Conservation (phyloP, 106 monocot species). For the Narthecium ossifragum region DNA sequence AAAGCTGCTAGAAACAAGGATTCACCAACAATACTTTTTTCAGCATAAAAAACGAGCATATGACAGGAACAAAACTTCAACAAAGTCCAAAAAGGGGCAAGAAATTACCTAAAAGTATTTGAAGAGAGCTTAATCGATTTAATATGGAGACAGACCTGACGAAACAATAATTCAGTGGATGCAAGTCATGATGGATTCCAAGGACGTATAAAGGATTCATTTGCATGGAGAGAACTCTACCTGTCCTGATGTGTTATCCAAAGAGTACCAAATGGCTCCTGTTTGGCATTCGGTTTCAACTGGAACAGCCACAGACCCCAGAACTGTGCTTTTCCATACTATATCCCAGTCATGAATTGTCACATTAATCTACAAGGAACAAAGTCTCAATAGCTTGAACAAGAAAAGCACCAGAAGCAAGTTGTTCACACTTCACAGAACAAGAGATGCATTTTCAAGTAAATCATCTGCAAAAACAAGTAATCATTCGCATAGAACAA, state of each 20-base stretch:
- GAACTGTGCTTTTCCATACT: slow-evolving; percentile 93
- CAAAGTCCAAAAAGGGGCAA: slow-evolving; percentile 10
- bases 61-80: neutral
- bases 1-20: no score
- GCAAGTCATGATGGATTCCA: neutral
- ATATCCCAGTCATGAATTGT: slow-evolving; percentile 99
- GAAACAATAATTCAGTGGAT: slow-evolving; percentile 7
- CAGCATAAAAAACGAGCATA: neutral
- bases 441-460: no score
- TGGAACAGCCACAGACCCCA: slow-evolving; percentile 89
- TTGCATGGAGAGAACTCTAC: slow-evolving; percentile 20
- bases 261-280: slow-evolving; percentile 67
- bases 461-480: no score
- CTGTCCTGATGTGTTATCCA: slow-evolving; percentile 90
- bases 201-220: slow-evolving; percentile 1
- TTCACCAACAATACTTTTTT: no score
- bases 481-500: no score
- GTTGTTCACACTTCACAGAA: no score
- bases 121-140: slow-evolving; percentile 52
- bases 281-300: slow-evolving; percentile 78
- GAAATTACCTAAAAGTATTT: slow-evolving; percentile 64
- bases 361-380: slow-evolving; percentile 62
- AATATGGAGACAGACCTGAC: slow-evolving; percentile 96
- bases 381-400: no score
- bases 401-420: no score